Percentiles rank a stretch among this genome's conserved stretches.
Conservation (phyloP, 192 early-diverging fungal species). For the Coemansia sp. region DNA sequence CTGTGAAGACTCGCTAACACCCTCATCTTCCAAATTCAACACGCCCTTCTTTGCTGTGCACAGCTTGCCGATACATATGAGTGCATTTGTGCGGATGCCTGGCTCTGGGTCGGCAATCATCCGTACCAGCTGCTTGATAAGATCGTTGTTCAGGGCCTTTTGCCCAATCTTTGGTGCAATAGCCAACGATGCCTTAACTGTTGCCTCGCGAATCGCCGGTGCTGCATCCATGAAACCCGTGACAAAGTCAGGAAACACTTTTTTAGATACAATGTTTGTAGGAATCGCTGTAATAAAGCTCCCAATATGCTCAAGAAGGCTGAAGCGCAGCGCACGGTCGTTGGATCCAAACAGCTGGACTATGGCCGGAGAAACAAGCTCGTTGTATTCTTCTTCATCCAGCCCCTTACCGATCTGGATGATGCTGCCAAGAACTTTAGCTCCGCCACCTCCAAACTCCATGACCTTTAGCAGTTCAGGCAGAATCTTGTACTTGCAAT, state of each 20-base stretch:
- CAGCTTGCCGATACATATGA: slow-evolving; percentile 94
- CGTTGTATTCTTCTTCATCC: slow-evolving; percentile 72
- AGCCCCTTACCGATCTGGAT: slow-evolving; percentile 80
- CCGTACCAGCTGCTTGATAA: slow-evolving; percentile 85
- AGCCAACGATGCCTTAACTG: slow-evolving; percentile 79
- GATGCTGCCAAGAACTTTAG: slow-evolving; percentile 75
- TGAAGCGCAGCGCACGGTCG: slow-evolving; percentile 84
- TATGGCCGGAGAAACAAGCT: slow-evolving; percentile 68
- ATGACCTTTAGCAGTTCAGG: slow-evolving; percentile 85
- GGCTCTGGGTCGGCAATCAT: slow-evolving; percentile 89
- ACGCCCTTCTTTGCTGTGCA: slow-evolving; percentile 59
- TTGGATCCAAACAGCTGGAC: slow-evolving; percentile 84
- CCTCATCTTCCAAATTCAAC: slow-evolving; percentile 25
- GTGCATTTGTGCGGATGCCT: slow-evolving; percentile 94
- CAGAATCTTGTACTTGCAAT: slow-evolving; percentile 90
- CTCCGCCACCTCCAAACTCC: slow-evolving; percentile 75
- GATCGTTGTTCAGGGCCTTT: slow-evolving; percentile 65
- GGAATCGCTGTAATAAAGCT: slow-evolving; percentile 70
- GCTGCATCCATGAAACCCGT: slow-evolving; percentile 87
- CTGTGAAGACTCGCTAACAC: slow-evolving; percentile 71
- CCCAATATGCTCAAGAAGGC: slow-evolving; percentile 79
- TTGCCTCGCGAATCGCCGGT: slow-evolving; percentile 88
- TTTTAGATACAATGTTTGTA: slow-evolving; percentile 69
- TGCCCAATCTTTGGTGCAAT: slow-evolving; percentile 67
- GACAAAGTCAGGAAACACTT: slow-evolving; percentile 86